phyloP scores from a whole-genome alignment of 345 rosid species.

The Moricandia arvensis region DNA sequence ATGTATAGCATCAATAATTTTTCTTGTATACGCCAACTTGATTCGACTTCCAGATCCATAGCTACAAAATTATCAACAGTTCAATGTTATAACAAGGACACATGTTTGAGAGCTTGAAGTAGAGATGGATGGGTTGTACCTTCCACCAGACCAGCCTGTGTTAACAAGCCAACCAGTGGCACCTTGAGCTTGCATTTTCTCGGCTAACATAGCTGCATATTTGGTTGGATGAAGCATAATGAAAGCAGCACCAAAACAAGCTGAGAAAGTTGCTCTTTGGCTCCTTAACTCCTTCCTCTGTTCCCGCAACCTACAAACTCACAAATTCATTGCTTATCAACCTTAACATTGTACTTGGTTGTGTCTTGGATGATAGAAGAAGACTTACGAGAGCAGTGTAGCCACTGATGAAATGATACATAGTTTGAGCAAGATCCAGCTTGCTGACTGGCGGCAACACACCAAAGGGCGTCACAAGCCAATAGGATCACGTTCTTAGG shows the following conservation, averaged over 20 bases:
- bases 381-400: constrained; percentile 86
- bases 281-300: constrained; percentile 94
- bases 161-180: constrained; percentile 98
- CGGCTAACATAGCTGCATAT: constrained; percentile 95
- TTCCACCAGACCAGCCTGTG: constrained; percentile 99
- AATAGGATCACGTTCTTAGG: constrained; percentile 90
- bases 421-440: constrained; percentile 82
- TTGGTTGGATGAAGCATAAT: constrained; percentile 96
- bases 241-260: constrained; percentile 98
- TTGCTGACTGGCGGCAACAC: constrained; percentile 98
- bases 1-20: constrained; percentile 89
- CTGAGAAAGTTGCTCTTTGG: constrained; percentile 94
- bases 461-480: constrained; percentile 97
- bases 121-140: constrained; percentile 47
- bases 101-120: background rate
- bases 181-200: constrained; percentile 94
- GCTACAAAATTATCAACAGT: constrained; percentile 39
- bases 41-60: constrained; percentile 80
- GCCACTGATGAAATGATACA: constrained; percentile 99
- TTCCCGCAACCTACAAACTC: constrained; percentile 73
- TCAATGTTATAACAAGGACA: background rate
- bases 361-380: background rate
- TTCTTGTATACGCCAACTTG: constrained; percentile 82
- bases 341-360: background rate
- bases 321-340: background rate